Conservation (phyloP, 2,329 filamentous ascomycete species). For the Xylaria sp. region DNA sequence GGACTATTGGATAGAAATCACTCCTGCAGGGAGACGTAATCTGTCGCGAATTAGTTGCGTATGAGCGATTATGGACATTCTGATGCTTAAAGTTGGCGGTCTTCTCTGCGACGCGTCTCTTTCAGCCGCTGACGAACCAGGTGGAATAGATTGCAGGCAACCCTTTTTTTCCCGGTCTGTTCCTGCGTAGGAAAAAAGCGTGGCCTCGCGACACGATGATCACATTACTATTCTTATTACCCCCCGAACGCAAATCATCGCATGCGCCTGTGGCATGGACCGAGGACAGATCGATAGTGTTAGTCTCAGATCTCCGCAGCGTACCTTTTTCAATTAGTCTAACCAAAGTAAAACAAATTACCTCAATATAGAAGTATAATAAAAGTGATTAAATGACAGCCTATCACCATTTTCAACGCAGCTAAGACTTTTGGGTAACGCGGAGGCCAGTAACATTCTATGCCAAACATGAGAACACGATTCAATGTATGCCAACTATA, state of each 20-base stretch:
- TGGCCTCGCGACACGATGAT: background rate
- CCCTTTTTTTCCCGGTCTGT: background rate
- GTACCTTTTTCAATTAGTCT: background rate
- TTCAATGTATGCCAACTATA: background rate
- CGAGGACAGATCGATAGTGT: background rate
- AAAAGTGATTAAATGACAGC: background rate
- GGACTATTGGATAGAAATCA: slow-evolving; percentile 17
- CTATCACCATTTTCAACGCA: background rate
- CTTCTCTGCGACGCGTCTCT: background rate
- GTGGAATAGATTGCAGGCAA: background rate
- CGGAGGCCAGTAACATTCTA: background rate
- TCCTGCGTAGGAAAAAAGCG: background rate
- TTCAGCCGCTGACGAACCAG: background rate
- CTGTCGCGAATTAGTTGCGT: slow-evolving; percentile 29
- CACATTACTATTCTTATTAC: background rate
- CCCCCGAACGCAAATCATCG: background rate
- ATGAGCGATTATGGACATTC: slow-evolving; percentile 9
- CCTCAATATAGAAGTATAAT: background rate
- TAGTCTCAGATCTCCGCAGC: background rate
- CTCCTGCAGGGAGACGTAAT: slow-evolving; percentile 30
- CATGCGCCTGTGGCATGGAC: background rate
- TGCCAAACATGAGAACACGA: background rate
- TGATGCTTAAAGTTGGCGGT: background rate
- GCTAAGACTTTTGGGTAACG: background rate
- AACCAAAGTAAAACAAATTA: background rate